Percentiles rank a stretch among this genome's conserved stretches.
phyloP scores from a whole-genome alignment of 2,329 filamentous ascomycete genomes.

The Sclerotinia glacialis region DNA sequence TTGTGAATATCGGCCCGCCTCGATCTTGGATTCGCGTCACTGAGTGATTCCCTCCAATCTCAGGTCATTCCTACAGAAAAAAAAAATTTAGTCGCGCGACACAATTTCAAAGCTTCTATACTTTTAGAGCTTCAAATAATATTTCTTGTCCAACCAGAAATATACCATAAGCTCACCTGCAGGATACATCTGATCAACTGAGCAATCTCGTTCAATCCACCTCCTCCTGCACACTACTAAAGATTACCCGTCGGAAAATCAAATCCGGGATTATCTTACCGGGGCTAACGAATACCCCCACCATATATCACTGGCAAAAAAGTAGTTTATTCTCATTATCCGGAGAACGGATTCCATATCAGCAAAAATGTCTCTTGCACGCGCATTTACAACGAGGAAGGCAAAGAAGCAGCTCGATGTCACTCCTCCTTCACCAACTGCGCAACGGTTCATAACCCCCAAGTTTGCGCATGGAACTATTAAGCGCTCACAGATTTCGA shows the following conservation, averaged over 20 bases:
- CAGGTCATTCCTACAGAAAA: slow-evolving; percentile 12
- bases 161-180: slow-evolving; percentile 24
- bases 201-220: slow-evolving; percentile 23
- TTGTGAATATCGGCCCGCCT: slow-evolving; percentile 3
- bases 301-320: slow-evolving; percentile 22
- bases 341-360: slow-evolving; percentile 24
- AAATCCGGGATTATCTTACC: slow-evolving; percentile 26
- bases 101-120: background rate
- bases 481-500: slow-evolving; percentile 70
- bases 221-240: slow-evolving; percentile 6
- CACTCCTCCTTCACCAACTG: slow-evolving; percentile 26
- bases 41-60: background rate
- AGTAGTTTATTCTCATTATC: slow-evolving; percentile 19
- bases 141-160: slow-evolving; percentile 18
- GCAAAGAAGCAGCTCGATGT: slow-evolving; percentile 48
- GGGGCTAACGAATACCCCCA: slow-evolving; percentile 26
- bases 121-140: slow-evolving; percentile 17
- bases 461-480: slow-evolving; percentile 34
- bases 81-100: background rate
- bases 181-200: slow-evolving; percentile 25
- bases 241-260: slow-evolving; percentile 26
- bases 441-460: slow-evolving; percentile 36
- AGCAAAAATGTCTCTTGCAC: slow-evolving; percentile 54
- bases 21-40: slow-evolving; percentile 3
- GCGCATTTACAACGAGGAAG: slow-evolving; percentile 67